A percentile compares a stretch with the other conserved stretches of the same genome.
These are phyloP conservation scores for Chamaecrista fasciculata DNA, from an alignment of 306 rosid species.

Conservation along the genomic window DNA sequence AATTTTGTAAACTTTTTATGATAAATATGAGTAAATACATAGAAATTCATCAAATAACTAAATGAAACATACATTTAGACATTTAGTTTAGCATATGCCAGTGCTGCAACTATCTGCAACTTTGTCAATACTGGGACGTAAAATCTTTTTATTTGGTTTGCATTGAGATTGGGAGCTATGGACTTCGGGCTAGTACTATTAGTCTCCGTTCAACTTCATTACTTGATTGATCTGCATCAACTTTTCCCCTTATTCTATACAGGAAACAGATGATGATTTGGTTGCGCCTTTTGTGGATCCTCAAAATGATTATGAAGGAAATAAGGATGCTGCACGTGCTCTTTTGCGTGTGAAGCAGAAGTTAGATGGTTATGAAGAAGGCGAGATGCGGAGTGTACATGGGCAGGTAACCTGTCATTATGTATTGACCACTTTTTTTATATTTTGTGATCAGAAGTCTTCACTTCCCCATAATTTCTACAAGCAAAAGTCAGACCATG, in stretches of 20 bases:
- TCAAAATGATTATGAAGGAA: conserved; percentile 75
- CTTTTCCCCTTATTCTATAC: conserved; percentile 22
- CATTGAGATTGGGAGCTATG: not conserved
- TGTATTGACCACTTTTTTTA: too few species aligned
- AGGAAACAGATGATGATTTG: conserved; percentile 82
- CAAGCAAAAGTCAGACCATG: not conserved
- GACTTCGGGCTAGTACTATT: not conserved
- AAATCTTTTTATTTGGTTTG: not conserved
- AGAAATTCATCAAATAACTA: not conserved
- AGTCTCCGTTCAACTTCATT: conserved; percentile 1
- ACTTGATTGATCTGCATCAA: conserved; percentile 20
- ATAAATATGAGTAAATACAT: not conserved
- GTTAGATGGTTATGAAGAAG: conserved; percentile 93
- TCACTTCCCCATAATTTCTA: conserved; percentile 18
- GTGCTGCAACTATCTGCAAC: not conserved
- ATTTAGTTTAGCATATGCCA: too few species aligned
- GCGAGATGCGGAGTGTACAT: conserved; percentile 84
- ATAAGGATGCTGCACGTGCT: conserved; percentile 93
- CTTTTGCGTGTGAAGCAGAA: conserved; percentile 91
- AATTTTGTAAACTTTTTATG: not conserved
- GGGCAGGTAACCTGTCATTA: conserved; percentile 64
- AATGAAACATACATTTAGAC: not conserved
- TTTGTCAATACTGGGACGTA: not conserved
- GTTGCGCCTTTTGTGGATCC: conserved; percentile 64
- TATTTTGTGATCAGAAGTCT: conserved; percentile 7